A percentile compares a stretch with the other conserved stretches of the same genome.
These are phyloP conservation scores for Phascolomyces articulosus DNA, from an alignment of 371 early-diverging fungal genomes.

Conservation along the genomic window DNA sequence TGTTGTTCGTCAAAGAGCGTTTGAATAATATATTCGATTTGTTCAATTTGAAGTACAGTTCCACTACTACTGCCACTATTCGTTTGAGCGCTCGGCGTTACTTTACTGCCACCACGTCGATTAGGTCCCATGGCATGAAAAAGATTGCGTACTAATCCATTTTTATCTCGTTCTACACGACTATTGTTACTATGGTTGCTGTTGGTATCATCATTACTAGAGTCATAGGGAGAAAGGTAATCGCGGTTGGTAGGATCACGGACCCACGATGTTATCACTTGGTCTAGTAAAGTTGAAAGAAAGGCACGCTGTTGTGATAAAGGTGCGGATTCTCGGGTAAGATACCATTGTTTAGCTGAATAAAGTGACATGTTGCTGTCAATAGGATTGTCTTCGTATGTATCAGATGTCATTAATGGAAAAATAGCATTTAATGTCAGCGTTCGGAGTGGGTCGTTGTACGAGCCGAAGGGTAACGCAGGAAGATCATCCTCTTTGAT, in stretches of 20 bases:
- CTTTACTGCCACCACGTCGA: neutral
- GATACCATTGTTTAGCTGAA: constrained; percentile 63
- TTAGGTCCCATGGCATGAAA: constrained; percentile 26
- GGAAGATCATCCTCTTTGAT: constrained; percentile 27
- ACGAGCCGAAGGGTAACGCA: constrained; percentile 67
- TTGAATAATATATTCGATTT: constrained; percentile 27
- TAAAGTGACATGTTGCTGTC: constrained; percentile 64
- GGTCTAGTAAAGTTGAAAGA: constrained; percentile 61
- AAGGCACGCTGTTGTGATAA: constrained; percentile 58
- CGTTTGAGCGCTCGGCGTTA: neutral
- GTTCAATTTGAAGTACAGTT: constrained; percentile 10
- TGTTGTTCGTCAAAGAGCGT: constrained; percentile 19
- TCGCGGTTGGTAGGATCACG: constrained; percentile 50
- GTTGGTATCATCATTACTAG: constrained; percentile 21
- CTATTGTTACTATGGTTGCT: neutral
- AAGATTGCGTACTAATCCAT: constrained; percentile 26
- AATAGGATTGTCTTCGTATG: constrained; percentile 50
- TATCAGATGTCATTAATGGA: constrained; percentile 51
- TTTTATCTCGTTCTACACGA: neutral
- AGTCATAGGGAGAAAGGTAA: constrained; percentile 45
- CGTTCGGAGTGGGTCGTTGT: constrained; percentile 71
- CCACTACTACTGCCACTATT: neutral
- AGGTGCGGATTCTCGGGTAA: constrained; percentile 60
- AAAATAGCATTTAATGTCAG: constrained; percentile 67
- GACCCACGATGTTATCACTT: constrained; percentile 64